Evolutionary conservation across 1,284 basidiomycete species (phyloP).

Genomic region (Trametes polyzona): DNA sequence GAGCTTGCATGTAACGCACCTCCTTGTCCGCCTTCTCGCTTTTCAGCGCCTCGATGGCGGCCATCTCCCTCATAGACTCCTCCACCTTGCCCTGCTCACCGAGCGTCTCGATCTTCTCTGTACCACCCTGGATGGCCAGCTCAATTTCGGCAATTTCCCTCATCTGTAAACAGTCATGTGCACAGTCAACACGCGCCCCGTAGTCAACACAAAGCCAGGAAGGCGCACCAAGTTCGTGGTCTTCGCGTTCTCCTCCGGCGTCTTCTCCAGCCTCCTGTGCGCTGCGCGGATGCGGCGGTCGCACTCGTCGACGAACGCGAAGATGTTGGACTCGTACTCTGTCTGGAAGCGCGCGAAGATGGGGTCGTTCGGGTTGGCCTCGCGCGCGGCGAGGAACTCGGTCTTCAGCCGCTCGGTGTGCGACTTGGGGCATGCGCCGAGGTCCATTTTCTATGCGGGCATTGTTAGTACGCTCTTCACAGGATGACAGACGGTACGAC

Average conservation of each 20-base stretch:
- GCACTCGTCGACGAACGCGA: slow-evolving; percentile 96
- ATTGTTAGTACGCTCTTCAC: background rate
- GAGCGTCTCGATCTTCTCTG: slow-evolving; percentile 95
- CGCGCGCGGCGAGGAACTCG: slow-evolving; percentile 83
- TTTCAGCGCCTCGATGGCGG: slow-evolving; percentile 97
- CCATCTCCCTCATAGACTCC: slow-evolving; percentile 96
- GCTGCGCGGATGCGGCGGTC: slow-evolving; percentile 94
- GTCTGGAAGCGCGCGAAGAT: slow-evolving; percentile 85
- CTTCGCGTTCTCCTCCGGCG: slow-evolving; percentile 98
- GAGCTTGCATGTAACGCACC: slow-evolving; percentile 45
- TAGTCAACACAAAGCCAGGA: background rate
- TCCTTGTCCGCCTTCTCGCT: slow-evolving; percentile 97
- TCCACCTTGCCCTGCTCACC: slow-evolving; percentile 99
- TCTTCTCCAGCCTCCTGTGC: slow-evolving; percentile 96
- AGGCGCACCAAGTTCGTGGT: slow-evolving; percentile 87
- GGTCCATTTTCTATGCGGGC: slow-evolving; percentile 93
- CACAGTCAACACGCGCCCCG: background rate
- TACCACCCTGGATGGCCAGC: slow-evolving; percentile 96
- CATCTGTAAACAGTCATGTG: slow-evolving; percentile 72
- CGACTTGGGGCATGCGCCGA: slow-evolving; percentile 96
- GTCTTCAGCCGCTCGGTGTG: slow-evolving; percentile 95
- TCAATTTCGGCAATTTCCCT: slow-evolving; percentile 99
- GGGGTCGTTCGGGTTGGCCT: slow-evolving; percentile 76
- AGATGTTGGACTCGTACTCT: slow-evolving; percentile 96
- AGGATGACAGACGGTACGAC: slow-evolving; percentile 38